A percentile compares a stretch with the other conserved stretches of the same genome.
phyloP scores from a whole-genome alignment of 169 alveolate species.

The Ichthyophthirius multifiliis region DNA sequence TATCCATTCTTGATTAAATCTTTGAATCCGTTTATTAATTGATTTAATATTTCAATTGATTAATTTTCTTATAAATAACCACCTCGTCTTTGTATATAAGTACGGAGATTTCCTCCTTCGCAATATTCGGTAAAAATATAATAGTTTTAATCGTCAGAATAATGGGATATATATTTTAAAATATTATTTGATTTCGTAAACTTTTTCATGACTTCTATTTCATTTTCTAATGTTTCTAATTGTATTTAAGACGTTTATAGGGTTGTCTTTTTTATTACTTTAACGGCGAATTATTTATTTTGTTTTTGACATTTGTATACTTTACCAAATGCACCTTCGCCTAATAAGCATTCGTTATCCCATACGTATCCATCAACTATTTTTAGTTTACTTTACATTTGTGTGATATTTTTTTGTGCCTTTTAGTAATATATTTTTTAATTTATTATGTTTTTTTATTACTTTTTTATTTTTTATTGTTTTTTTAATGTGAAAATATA shows the following conservation, averaged over 20 bases:
- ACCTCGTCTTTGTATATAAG: neutral
- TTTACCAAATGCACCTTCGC: constrained; percentile 60
- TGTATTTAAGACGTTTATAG: no score
- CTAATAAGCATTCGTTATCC: constrained; percentile 38
- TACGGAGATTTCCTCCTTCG: neutral
- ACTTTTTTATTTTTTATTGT: no score
- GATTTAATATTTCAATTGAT: neutral
- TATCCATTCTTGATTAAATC: neutral
- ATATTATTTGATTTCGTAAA: no score
- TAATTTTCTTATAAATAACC: neutral
- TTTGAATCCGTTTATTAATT: neutral
- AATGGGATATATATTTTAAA: no score
- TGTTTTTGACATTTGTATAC: constrained; percentile 56
- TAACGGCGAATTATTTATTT: no score
- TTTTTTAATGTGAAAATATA: no score
- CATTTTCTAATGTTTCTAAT: constrained; percentile 12
- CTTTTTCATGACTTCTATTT: constrained; percentile 25
- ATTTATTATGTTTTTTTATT: no score
- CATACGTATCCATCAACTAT: neutral
- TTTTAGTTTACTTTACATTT: no score
- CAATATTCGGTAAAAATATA: neutral
- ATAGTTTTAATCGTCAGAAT: no score
- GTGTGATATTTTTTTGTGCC: no score
- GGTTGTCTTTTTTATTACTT: no score
- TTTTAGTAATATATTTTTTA: no score